Evolutionary conservation across 2,329 filamentous ascomycete genomes (phyloP), one percentile per base, ranked within the genome.

Genomic region (Camptophora hylomeconis): DNA sequence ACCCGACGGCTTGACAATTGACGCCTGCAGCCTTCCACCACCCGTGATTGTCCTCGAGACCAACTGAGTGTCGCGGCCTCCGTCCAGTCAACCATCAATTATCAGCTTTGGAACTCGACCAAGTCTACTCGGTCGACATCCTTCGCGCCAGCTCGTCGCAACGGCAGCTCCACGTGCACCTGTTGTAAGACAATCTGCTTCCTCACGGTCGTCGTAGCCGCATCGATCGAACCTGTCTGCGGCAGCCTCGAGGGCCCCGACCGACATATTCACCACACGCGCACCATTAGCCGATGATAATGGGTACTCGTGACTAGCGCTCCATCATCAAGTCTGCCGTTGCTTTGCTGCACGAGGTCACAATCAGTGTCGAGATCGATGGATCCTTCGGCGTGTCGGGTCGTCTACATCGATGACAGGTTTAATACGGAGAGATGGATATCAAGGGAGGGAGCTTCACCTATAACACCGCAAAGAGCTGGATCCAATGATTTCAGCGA

Each of bases 341-440:
- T 20, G 30, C 20, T 27, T 30, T 25, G 25, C 35, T 31, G 28
- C 39, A 41, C 25, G 25, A 41, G 37, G 36, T 32, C 31, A 33
- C 28, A 20, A 11, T 38, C 33, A 19, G 21, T 23, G 25, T 17
- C 20, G 28, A 22, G 30, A 15, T 33, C 34, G 11, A 60, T 57
- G 56, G 53, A 60, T 40, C 50, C 49, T 29, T 46, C 54, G 35
- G 53, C 56, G 35, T 59, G 53, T 39, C 51, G 50, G 35, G 58
- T 56, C 29, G 54, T 61, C 37, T 62, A 61, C 34, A 56, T 62
- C 26, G 58, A 62, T 42, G 54, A 57, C 38, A 52, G 58, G 32
- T 56, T 61, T 35, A 48, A 49, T 28, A 50, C 51, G 17, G 58
- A 61, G 35, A 47, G 55, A 45, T 62, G 58, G 57, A 50, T 61